Base-by-base conservation (phyloP, 345 rosid genomes). In the Kandelia obovata region DNA sequence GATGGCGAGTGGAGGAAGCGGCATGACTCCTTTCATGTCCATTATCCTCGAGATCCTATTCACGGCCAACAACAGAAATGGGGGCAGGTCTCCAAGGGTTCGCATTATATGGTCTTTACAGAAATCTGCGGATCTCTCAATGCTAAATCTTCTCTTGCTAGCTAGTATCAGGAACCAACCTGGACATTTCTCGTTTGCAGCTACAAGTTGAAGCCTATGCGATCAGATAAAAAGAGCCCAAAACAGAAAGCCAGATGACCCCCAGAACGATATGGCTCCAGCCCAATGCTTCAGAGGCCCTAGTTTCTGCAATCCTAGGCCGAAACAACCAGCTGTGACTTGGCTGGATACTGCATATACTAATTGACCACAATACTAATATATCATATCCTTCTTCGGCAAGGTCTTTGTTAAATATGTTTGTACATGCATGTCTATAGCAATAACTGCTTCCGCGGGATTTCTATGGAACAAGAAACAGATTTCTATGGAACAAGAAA, bases 11-110 rank as follows among this genome's bases (percentile, higher is more conserved):
- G 76, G 76, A 63, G 80, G 80, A 32, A 71, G 76, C 27, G 80
- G 80, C 35, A 62, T 77, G n/a, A 67, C 80, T 49, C 76, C 80
- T 55, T 71, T 77, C 69, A 71, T 71, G 20, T 71, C 80, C 25
- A 58, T 77, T 39, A 63, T 71, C 61, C 64, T 70, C 0, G 76
- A 71, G 11, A 67, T 77, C 32, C 58, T 63, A 27, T 66, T 58
- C 59, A 16, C 34, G 37, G 59, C 72, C 61, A 67, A 55, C 56
- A 67, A 55, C n/a, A 67, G 56, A 39, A 31, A 57, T 3, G 8
- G 31, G 6, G n/a, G 11, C 66, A 58, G 16, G 57, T 71, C 57
- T 23, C 73, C 73, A 13, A 47, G 47, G 56, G 35, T 77, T 26
- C 66, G 62, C 37, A 72, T 71, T 13, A 16, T 71, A 31, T 77